Conservation (phyloP, 1,139 yeast genomes). For the Saccharomyces hybrid region DNA sequence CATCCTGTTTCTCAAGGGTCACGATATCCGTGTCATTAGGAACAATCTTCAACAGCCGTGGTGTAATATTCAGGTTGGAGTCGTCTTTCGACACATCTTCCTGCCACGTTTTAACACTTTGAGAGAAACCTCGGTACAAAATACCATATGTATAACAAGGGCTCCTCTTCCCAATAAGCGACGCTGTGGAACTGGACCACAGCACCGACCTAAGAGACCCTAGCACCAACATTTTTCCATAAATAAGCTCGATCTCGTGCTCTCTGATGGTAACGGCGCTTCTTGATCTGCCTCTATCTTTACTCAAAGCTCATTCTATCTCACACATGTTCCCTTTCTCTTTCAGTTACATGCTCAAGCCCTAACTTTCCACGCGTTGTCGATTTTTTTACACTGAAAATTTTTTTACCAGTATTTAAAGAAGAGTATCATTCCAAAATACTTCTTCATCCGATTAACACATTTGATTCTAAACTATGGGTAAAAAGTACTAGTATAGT, state of each 20-base stretch:
- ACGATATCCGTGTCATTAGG: slow-evolving; percentile 46
- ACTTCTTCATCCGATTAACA: neutral
- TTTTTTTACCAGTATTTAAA: neutral
- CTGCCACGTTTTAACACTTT: neutral
- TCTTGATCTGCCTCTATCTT: neutral
- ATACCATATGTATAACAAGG: neutral
- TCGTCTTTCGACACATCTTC: neutral
- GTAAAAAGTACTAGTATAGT: neutral
- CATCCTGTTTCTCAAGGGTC: slow-evolving; percentile 74
- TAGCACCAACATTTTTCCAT: neutral
- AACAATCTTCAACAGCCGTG: slow-evolving; percentile 32
- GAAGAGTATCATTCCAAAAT: neutral
- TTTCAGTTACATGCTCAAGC: neutral
- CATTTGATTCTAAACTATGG: neutral
- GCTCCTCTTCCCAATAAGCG: neutral
- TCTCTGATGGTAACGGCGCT: neutral
- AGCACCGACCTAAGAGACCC: slow-evolving; percentile 1
- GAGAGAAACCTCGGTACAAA: neutral
- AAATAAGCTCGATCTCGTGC: neutral
- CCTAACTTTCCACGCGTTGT: slow-evolving; percentile 1
- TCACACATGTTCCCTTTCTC: neutral
- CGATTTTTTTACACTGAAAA: neutral
- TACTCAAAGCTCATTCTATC: neutral
- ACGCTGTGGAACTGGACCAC: neutral
- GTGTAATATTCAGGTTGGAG: slow-evolving; percentile 8